Evolutionary conservation across 768 basidiomycete species (phyloP), one percentile per base, ranked within the genome.

Genomic region (Podaxis sp.): DNA sequence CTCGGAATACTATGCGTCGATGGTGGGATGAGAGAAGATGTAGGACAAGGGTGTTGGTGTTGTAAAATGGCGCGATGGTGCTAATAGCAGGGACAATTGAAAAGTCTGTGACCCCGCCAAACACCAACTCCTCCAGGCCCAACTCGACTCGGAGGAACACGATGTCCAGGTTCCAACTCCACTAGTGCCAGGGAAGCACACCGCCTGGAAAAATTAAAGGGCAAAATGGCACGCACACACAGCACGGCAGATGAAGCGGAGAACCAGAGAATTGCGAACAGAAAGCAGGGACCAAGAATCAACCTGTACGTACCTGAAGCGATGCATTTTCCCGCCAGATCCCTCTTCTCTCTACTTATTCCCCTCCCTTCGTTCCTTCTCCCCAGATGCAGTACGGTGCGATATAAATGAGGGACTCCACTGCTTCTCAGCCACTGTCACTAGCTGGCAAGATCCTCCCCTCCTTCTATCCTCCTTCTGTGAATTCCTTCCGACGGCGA

Each of bases 401-500:
- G 37, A 25, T 51, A 36, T 55, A 23, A 14, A 46, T 7, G 46
- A 35, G 44, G 28, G 35, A 48, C 50, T 46, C 46, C 21, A 35
- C 46, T 54, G 42, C 59, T 61, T 38, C 52, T 55, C 52, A 61
- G 52, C 42, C 59, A 61, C 59, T 46, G 42, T 14, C 32, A 51
- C 48, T 42, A 25, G n/a, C 44, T 32, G 25, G 27, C 44, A 27
- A 38, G 7, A 7, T 42, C 55, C 44, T 46, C 28, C 50, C 37
- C 27, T 40, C 50, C 44, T 57, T 47, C 46, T 59, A n/a, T 50
- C 37, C 57, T 46, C 38, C 57, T 58, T 58, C 57, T 36, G 36
- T 50, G 27, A 50, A 50, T 16, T 40, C 57, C 46, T n/a, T 47
- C 28, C 40, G 42, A 53, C 38, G 37, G 58, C 50, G 44, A 47